Base-by-base conservation (phyloP, 2,329 filamentous ascomycete species). In the Aspergillus quadrilineatus region DNA sequence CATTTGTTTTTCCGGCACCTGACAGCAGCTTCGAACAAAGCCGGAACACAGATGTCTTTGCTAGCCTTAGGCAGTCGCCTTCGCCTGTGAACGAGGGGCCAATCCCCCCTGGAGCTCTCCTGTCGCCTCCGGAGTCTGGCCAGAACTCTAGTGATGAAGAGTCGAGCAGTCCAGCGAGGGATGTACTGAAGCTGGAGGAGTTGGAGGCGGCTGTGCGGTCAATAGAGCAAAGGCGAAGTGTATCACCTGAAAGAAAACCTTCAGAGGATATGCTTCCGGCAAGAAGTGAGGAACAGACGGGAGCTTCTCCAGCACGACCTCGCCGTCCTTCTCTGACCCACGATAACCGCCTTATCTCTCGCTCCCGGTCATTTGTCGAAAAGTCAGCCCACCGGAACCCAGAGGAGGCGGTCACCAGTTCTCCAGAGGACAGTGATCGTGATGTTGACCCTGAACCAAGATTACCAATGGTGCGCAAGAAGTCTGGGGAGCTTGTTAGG, bases 381-480 rank as follows among this genome's bases (percentile, higher is more conserved):
- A 78, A 80, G 17, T 76, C 74, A 30, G 79, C 85, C 48, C 56
- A 66, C n/a, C 65, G 79, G 70, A 65, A 79, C 72, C 57, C 77
- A 69, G 55, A 75, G 67, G 64, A 74, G 67, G 59, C 69, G 46
- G 55, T 69, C 65, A 80, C 64, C 67, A 79, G 69, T 69, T 79
- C 65, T 62, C 81, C 64, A 6, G 71, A 71, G 36, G 75, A 77
- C 15, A 75, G 75, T 54, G 74, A 73, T 0, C 85, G 87, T 48
- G 86, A 89, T 59, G 86, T 88, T 32, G 82, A 82, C 45, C 81
- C 80, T 64, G 80, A 84, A 58, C 80, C 78, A 66, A 95, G 94
- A 76, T 92, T 92, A n/a, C 86, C 87, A 53, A 95, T 97, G 86
- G 87, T 99, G 9, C 87, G 94, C 67, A 99, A 99, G 80, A 99